These are phyloP conservation scores for Hirsutella minnesotensis DNA, from an alignment of 2,329 filamentous ascomycete species.

Conservation along the genomic window DNA sequence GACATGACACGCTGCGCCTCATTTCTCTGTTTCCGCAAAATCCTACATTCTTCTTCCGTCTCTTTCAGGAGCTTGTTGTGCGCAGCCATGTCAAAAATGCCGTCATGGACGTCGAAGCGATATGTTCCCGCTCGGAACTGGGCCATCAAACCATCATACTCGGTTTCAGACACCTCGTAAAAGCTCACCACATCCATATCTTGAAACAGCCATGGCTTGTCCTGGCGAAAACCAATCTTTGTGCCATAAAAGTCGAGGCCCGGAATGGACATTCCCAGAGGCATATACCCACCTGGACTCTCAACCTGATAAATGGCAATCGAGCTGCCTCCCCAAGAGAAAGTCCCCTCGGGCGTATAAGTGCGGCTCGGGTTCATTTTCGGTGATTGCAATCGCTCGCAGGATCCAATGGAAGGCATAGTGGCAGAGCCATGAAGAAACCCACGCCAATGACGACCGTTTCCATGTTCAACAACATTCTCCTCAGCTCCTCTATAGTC, in stretches of 20 bases:
- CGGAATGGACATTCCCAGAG: conserved; percentile 18
- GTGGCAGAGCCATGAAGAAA: conserved; percentile 17
- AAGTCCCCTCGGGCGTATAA: conserved; percentile 22
- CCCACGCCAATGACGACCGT: conserved; percentile 12
- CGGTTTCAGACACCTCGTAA: conserved; percentile 19
- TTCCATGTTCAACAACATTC: not conserved
- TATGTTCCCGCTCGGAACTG: conserved; percentile 20
- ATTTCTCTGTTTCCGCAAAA: not conserved
- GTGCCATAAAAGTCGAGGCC: conserved; percentile 22
- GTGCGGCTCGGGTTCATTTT: conserved; percentile 22
- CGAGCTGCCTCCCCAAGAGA: conserved; percentile 23
- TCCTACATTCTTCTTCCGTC: not conserved
- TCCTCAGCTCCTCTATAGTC: not conserved
- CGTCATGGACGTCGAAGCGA: conserved; percentile 10
- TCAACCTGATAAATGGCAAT: conserved; percentile 25
- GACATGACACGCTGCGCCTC: not conserved
- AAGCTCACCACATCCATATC: conserved; percentile 23
- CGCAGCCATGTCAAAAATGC: conserved; percentile 1
- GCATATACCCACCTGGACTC: conserved; percentile 26
- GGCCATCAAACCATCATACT: conserved; percentile 15
- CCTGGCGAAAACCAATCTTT: conserved; percentile 15
- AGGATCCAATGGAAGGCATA: conserved; percentile 10
- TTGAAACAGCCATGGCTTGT: conserved; percentile 23
- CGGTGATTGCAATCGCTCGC: conserved; percentile 10
- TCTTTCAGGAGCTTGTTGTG: conserved; percentile 1